phyloP scores from a whole-genome alignment of 2,329 filamentous ascomycete species.

The Shiraia sp. region DNA sequence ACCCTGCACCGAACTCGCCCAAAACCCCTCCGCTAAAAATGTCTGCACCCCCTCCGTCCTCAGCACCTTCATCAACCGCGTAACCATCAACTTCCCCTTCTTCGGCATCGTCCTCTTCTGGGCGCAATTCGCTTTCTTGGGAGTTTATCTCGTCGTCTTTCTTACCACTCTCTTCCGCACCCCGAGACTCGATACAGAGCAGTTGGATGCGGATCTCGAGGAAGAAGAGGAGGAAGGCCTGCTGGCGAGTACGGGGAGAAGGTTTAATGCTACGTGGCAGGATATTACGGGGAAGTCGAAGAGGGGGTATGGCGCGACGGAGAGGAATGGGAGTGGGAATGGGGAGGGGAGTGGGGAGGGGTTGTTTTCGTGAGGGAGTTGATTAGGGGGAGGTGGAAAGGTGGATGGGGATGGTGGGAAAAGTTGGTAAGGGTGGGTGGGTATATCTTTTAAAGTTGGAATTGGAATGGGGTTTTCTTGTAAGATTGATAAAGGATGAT shows the following conservation, averaged over 20 bases:
- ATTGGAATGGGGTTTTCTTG: too few species aligned
- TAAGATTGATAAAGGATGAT: too few species aligned
- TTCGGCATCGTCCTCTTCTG: slow-evolving; percentile 94
- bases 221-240: slow-evolving; percentile 93
- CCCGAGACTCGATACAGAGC: slow-evolving; percentile 73
- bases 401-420: too few species aligned
- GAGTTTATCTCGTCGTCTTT: slow-evolving; percentile 80
- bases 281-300: slow-evolving; percentile 70
- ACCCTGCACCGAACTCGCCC: slow-evolving; percentile 77
- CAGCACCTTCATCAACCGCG: slow-evolving; percentile 89
- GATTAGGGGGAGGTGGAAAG: too few species aligned
- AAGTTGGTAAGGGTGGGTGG: too few species aligned
- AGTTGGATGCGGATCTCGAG: slow-evolving; percentile 86
- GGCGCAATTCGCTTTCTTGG: slow-evolving; percentile 92
- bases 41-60: slow-evolving; percentile 91
- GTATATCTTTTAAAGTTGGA: too few species aligned
- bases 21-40: slow-evolving; percentile 70
- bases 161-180: slow-evolving; percentile 78
- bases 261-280: slow-evolving; percentile 86
- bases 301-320: slow-evolving; percentile 38
- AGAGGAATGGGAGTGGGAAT: slow-evolving; percentile 21
- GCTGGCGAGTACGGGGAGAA: slow-evolving; percentile 77
- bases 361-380: not conserved
- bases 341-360: slow-evolving; percentile 15
- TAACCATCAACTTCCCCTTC: slow-evolving; percentile 92